Evolutionary conservation across 495 filamentous ascomycete species (phyloP).

Genomic region (Penicillium lividum): DNA sequence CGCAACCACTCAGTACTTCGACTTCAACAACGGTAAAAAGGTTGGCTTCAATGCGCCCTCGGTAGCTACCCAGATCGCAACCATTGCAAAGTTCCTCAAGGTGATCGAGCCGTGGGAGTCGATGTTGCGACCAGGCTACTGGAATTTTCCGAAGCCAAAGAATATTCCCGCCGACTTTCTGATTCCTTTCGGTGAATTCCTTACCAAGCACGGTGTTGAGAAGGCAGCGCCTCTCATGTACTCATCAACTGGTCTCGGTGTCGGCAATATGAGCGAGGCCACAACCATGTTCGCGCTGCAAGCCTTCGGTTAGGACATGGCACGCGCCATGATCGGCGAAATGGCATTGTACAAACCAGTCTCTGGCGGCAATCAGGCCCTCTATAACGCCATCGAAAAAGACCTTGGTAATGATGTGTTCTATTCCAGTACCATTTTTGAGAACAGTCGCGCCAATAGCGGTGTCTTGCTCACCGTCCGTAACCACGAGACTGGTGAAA

Average conservation of each 20-base stretch:
- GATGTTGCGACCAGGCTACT: conserved; percentile 39
- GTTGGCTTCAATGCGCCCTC: conserved; percentile 24
- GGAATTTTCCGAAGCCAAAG: conserved; percentile 34
- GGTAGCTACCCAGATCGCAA: conserved; percentile 24
- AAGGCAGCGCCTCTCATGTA: conserved; percentile 32
- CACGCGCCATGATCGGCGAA: conserved; percentile 29
- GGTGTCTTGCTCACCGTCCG: conserved; percentile 35
- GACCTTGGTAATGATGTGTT: conserved; percentile 38
- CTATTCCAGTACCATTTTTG: conserved; percentile 34
- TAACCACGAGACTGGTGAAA: conserved; percentile 28
- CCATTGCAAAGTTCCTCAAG: conserved; percentile 38
- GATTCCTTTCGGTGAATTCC: conserved; percentile 45
- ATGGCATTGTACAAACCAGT: conserved; percentile 28
- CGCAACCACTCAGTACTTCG: conserved; percentile 32
- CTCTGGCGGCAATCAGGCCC: conserved; percentile 40
- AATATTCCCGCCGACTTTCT: conserved; percentile 47
- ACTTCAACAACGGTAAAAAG: conserved; percentile 41
- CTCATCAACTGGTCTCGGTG: conserved; percentile 32
- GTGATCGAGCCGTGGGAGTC: conserved; percentile 37
- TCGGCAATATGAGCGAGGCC: conserved; percentile 39
- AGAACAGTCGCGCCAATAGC: conserved; percentile 22
- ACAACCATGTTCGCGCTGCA: conserved; percentile 45
- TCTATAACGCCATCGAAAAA: conserved; percentile 39
- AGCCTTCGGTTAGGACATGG: conserved; percentile 40
- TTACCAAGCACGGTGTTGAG: conserved; percentile 44